phyloP scores from a whole-genome alignment of 2,329 filamentous ascomycete genomes.

The Zalaria obscura region DNA sequence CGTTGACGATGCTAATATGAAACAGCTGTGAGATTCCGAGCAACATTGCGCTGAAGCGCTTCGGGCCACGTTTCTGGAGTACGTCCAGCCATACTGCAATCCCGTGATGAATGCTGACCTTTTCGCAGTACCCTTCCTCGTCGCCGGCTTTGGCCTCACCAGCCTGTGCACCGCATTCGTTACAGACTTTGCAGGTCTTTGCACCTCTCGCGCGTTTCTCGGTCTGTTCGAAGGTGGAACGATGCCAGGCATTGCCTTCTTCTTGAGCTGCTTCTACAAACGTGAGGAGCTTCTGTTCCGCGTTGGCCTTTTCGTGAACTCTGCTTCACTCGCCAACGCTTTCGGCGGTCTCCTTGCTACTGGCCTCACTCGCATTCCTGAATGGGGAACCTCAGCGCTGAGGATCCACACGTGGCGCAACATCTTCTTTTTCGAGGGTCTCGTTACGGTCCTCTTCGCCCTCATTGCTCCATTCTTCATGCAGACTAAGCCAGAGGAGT shows the following conservation, averaged over 20 bases:
- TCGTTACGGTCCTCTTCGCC: slow-evolving; percentile 36
- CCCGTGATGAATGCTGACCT: no score
- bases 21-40: slow-evolving; percentile 19
- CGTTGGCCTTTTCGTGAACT: slow-evolving; percentile 11
- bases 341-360: slow-evolving; percentile 11
- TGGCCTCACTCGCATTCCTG: slow-evolving; percentile 33
- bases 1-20: no score
- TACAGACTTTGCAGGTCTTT: slow-evolving; percentile 6
- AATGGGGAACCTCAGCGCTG: slow-evolving; percentile 32
- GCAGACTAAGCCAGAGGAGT: slow-evolving; percentile 34
- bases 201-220: slow-evolving; percentile 37
- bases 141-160: slow-evolving; percentile 41
- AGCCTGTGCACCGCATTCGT: slow-evolving; percentile 23
- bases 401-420: slow-evolving; percentile 40
- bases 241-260: slow-evolving; percentile 28
- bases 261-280: slow-evolving; percentile 10
- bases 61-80: slow-evolving; percentile 23
- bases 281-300: slow-evolving; percentile 11
- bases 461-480: slow-evolving; percentile 36
- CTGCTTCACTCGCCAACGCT: slow-evolving; percentile 23
- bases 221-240: slow-evolving; percentile 62
- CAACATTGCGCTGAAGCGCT: slow-evolving; percentile 22
- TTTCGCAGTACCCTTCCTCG: slow-evolving; percentile 31
- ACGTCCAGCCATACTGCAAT: no score
- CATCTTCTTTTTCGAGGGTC: slow-evolving; percentile 51